Base-by-base conservation (phyloP, 768 basidiomycete genomes). In the Cyathus striatus region DNA sequence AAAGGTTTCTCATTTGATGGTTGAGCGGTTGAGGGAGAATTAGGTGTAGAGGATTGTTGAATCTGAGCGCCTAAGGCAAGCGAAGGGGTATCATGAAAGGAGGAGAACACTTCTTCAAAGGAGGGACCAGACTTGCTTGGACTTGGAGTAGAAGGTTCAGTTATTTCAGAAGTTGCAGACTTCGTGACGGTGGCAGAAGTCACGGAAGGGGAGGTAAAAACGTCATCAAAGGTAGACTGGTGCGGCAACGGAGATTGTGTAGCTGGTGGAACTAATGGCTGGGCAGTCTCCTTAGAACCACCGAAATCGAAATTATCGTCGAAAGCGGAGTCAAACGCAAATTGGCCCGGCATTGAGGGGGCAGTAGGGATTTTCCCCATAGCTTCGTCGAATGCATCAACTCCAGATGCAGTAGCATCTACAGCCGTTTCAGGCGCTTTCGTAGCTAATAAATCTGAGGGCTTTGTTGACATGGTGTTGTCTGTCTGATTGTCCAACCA, bases 371-470 rank as follows among this genome's bases (percentile, higher is more conserved):
- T 63, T 47, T 75, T 79, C 14, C 79, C 76, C 55, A 90, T 70
- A 1, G 84, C 81, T 55, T 88, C 86, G 53, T 90, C 87, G 50
- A 90, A 87, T 40, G 78, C 86, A 49, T 70, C 79, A 1, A 82
- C 69, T 13, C 78, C 81, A n/a, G n/a, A n/a, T n/a, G n/a, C n/a
- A n/a, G n/a, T n/a, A n/a, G n/a, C n/a, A 42, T 74, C 71, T n/a
- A 37, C 35, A 18, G 53, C 14, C 18, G 59, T 38, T 30, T 24
- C 38, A 44, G 41, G 17, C 7, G 44, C 37, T 14, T 14, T 10
- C 21, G 35, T 20, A 37, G 2, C 18, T 10, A 14, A 20, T n/a
- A 20, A 14, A 18, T 42, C 44, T 13, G 39, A 42, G 20, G 47
- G 47, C 24, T 35, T 49, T 7, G 48, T 20, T 36, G 39, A 21